Conservation (phyloP, 2,329 filamentous ascomycete genomes). For the Xylariaceae sp. region DNA sequence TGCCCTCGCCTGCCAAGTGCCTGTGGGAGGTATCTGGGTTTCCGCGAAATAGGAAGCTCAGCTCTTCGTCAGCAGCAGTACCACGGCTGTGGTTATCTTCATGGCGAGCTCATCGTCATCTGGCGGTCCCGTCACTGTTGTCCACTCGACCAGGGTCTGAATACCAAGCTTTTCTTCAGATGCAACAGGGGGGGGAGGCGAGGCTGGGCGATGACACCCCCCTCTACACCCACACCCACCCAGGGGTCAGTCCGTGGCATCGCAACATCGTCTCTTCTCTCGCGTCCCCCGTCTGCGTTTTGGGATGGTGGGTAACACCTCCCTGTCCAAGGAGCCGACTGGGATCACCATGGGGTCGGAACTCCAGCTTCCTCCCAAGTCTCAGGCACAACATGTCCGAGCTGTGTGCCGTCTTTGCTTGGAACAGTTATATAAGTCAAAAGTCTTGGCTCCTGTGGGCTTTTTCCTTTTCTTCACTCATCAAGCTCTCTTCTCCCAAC, state of each 20-base stretch:
- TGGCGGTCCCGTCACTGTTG: no score
- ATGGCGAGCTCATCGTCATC: no score
- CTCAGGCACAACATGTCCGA: conserved; percentile 18
- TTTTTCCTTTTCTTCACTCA: conserved; percentile 16
- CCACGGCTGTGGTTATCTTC: no score
- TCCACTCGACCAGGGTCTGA: no score
- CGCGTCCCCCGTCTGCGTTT: conserved; percentile 31
- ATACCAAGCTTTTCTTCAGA: no score
- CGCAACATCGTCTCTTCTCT: conserved; percentile 23
- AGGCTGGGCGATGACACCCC: no score
- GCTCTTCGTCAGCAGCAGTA: no score
- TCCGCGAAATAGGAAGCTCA: no score
- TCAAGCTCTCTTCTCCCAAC: conserved; percentile 26
- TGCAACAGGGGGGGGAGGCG: no score
- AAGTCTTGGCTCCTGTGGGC: conserved; percentile 31
- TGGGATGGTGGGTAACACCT: conserved; percentile 32
- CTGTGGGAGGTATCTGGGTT: no score
- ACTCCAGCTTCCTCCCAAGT: conserved; percentile 14
- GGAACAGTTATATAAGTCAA: conserved; percentile 29
- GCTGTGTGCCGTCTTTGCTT: conserved; percentile 11
- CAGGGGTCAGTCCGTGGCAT: conserved; percentile 11
- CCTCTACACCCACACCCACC: conserved; percentile 14
- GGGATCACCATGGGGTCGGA: conserved; percentile 22
- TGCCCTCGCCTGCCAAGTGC: no score
- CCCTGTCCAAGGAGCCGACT: conserved; percentile 21